Evolutionary conservation across 345 rosid genomes (phyloP).

Genomic region (Streptanthus diversifolius): DNA sequence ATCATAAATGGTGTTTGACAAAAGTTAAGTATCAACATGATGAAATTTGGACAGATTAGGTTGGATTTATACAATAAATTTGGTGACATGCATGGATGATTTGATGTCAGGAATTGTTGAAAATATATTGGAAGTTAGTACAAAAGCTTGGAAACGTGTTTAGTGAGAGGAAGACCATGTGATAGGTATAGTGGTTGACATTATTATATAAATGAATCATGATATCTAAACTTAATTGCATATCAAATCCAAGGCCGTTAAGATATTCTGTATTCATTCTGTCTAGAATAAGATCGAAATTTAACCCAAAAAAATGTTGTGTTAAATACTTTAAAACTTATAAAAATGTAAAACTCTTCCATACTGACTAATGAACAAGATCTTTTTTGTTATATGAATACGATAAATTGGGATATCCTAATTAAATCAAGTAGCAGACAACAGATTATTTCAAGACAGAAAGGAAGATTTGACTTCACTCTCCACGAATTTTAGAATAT

Average conservation of each 20-base stretch:
- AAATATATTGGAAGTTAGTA: slow-evolving; percentile 4
- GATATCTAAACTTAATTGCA: slow-evolving; percentile 5
- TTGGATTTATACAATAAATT: neutral
- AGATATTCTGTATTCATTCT: slow-evolving; percentile 5
- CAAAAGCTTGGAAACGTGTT: slow-evolving; percentile 8
- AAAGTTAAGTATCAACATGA: neutral
- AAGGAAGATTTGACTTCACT: slow-evolving; percentile 13
- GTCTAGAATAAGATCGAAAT: slow-evolving; percentile 1
- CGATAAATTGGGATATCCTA: neutral
- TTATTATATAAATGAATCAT: slow-evolving; percentile 5
- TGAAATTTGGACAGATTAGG: neutral
- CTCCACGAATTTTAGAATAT: neutral
- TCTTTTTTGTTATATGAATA: neutral
- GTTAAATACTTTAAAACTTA: neutral
- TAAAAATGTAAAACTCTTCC: neutral
- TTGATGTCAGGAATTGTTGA: neutral
- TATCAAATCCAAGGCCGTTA: slow-evolving; percentile 26
- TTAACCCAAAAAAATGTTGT: neutral
- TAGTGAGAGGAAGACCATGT: slow-evolving; percentile 13
- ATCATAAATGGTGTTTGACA: neutral
- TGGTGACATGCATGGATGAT: neutral
- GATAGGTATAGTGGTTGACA: slow-evolving; percentile 4
- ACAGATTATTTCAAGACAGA: slow-evolving; percentile 4
- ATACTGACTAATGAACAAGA: slow-evolving; percentile 4
- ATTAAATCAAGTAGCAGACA: slow-evolving; percentile 8